Conservation (phyloP, 305 asterid genomes). For the Solanum hybrid region DNA sequence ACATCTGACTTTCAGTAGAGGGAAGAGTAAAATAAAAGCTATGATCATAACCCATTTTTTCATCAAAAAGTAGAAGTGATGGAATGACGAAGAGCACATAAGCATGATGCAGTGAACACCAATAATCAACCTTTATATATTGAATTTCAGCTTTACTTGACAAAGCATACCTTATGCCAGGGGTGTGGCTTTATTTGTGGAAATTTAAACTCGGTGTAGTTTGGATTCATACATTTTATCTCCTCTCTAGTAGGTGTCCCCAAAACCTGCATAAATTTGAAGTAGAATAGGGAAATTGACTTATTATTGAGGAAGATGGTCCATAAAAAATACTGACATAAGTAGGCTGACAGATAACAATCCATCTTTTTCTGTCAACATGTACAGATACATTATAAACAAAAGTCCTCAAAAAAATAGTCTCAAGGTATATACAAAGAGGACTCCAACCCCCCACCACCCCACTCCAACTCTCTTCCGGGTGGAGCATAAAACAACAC, state of each 20-base stretch:
- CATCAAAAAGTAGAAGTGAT: not conserved
- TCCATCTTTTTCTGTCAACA: not conserved
- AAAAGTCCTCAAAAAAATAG: not conserved
- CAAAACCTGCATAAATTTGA: slow-evolving; percentile 57
- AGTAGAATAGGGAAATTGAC: not conserved
- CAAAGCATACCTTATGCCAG: slow-evolving; percentile 68
- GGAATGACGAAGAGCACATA: not conserved
- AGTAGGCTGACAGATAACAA: not conserved
- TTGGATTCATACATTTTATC: slow-evolving; percentile 83
- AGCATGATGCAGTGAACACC: not conserved
- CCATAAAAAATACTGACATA: not conserved
- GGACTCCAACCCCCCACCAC: not conserved
- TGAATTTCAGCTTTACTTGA: slow-evolving; percentile 2
- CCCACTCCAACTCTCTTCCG: not conserved
- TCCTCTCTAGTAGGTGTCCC: slow-evolving; percentile 98
- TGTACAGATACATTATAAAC: not conserved
- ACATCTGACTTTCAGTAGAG: not conserved
- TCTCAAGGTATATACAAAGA: not conserved
- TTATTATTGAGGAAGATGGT: not conserved
- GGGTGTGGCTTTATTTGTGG: slow-evolving; percentile 87
- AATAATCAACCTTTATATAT: not conserved
- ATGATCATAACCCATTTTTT: not conserved
- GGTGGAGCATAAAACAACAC: not conserved
- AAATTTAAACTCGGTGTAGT: slow-evolving; percentile 69
- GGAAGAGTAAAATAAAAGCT: not conserved